Evolutionary conservation across 768 basidiomycete genomes (phyloP).

Genomic region (Phanerodontia chrysosporium): DNA sequence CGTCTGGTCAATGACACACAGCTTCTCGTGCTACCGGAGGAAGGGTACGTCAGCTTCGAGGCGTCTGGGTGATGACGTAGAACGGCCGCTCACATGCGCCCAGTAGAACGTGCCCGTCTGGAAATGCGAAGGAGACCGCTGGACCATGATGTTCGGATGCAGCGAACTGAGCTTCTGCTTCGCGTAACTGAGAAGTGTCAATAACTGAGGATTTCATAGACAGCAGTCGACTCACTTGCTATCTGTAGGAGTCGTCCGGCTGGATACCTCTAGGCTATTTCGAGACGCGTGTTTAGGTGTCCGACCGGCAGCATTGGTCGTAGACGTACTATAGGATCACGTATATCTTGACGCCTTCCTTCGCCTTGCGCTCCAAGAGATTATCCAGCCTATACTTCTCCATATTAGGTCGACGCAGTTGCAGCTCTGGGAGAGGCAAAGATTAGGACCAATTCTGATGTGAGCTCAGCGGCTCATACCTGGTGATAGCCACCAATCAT

Average conservation of each 20-base stretch:
- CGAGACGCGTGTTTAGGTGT: conserved; percentile 7
- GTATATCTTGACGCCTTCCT: conserved; percentile 93
- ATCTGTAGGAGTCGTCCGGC: conserved; percentile 88
- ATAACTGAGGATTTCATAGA: neutral
- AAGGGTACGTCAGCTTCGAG: neutral
- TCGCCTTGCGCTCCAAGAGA: conserved; percentile 85
- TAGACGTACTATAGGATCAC: conserved; percentile 86
- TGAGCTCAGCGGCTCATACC: conserved; percentile 36
- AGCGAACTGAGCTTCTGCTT: conserved; percentile 76
- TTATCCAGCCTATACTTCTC: conserved; percentile 84
- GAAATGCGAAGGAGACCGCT: conserved; percentile 96
- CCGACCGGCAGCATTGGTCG: neutral
- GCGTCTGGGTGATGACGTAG: too few relatives aligned
- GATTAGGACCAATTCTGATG: neutral
- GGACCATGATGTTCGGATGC: conserved; percentile 93
- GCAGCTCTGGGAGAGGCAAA: conserved; percentile 50
- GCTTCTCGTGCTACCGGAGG: conserved; percentile 79
- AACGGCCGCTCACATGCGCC: conserved; percentile 74
- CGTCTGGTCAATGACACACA: conserved; percentile 95
- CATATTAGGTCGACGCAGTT: conserved; percentile 80
- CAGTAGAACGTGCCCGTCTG: conserved; percentile 97
- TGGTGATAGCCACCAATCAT: conserved; percentile 98
- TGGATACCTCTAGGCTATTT: conserved; percentile 88
- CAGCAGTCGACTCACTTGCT: conserved; percentile 58
- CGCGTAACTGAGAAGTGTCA: conserved; percentile 54